Percentiles rank a stretch among this genome's conserved stretches.
Conservation (phyloP, 2,329 filamentous ascomycete genomes). For the Macrophomina pseudophaseolina region DNA sequence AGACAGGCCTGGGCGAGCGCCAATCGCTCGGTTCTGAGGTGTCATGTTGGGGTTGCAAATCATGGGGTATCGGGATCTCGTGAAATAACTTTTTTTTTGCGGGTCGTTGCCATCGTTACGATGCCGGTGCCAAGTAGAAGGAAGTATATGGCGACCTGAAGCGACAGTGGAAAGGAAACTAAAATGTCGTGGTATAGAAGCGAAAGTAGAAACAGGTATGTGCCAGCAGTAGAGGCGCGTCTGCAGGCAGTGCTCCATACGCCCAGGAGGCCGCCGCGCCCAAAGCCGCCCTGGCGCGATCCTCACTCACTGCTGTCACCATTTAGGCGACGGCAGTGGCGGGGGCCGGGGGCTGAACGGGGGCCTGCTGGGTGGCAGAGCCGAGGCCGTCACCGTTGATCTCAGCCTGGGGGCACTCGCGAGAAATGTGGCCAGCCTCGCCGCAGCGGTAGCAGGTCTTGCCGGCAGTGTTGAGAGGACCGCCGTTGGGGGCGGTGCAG, state of each 20-base stretch:
- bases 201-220: constrained; percentile 27
- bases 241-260: constrained; percentile 10
- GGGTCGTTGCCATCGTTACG: constrained; percentile 30
- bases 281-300: constrained; percentile 26
- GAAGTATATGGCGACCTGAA: constrained; percentile 28
- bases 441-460: constrained; percentile 99
- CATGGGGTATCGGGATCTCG: constrained; percentile 52
- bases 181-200: constrained; percentile 27
- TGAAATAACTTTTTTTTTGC: constrained; percentile 34
- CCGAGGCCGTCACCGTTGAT: constrained; percentile 49
- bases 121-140: constrained; percentile 28
- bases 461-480: constrained; percentile 90
- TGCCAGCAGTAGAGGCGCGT: constrained; percentile 5
- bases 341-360: constrained; percentile 48
- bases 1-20: constrained; percentile 25
- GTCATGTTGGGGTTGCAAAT: constrained; percentile 43
- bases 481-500: constrained; percentile 95
- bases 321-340: constrained; percentile 47
- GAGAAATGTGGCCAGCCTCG: constrained; percentile 93
- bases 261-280: constrained; percentile 15
- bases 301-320: constrained; percentile 16
- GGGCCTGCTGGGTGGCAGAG: constrained; percentile 38
- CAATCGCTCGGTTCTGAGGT: constrained; percentile 29
- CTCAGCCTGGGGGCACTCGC: constrained; percentile 85
- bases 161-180: constrained; percentile 25